phyloP scores from a whole-genome alignment of 345 rosid genomes.

The Clarkia xantiana region DNA sequence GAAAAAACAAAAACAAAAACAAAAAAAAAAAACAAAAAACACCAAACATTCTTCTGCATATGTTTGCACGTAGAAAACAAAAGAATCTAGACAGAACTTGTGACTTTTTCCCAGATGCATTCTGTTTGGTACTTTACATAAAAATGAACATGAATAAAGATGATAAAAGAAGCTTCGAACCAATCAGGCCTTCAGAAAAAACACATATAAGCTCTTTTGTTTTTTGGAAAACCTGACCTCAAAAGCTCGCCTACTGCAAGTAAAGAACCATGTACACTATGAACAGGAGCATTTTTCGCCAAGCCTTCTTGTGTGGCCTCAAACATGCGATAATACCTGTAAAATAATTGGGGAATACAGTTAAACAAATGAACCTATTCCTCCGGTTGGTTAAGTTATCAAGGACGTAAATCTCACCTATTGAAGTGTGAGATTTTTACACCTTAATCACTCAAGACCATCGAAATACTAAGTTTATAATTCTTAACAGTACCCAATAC shows the following conservation, averaged over 20 bases:
- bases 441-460: too few relatives aligned
- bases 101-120: too few relatives aligned
- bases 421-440: too few relatives aligned
- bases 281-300: constrained; percentile 83
- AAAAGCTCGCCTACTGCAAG: constrained; percentile 98
- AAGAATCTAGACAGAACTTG: too few relatives aligned
- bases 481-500: too few relatives aligned
- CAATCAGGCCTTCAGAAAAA: constrained; percentile 8
- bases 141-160: too few relatives aligned
- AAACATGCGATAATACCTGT: constrained; percentile 97
- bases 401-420: background rate
- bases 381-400: background rate
- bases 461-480: too few relatives aligned
- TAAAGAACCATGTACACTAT: constrained; percentile 96
- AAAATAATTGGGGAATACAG: constrained; percentile 6
- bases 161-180: too few relatives aligned
- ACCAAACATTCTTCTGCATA: background rate
- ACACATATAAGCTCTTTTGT: too few relatives aligned
- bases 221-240: constrained; percentile 28
- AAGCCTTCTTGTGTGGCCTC: constrained; percentile 99
- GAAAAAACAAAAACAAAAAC: too few relatives aligned
- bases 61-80: background rate
- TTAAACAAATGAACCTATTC: background rate
- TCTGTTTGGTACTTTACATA: too few relatives aligned
- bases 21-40: too few relatives aligned